phyloP scores from a whole-genome alignment of 1,139 yeast species.

The Fermentozyma sake region DNA sequence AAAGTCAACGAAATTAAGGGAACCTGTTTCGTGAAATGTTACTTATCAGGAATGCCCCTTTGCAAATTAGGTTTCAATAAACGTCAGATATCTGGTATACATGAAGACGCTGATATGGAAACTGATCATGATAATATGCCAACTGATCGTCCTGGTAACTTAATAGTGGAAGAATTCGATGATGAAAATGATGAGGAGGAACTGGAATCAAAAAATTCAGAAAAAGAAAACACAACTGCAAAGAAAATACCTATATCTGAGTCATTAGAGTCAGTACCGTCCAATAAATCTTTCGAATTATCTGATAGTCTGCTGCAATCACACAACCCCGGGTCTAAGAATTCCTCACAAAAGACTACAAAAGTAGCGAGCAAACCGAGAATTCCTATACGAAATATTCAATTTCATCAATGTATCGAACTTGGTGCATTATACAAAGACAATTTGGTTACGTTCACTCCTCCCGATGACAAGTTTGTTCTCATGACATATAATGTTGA shows the following conservation, averaged over 20 bases:
- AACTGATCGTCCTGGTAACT: conserved; percentile 13
- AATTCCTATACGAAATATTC: conserved; percentile 40
- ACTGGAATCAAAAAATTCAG: conserved; percentile 6
- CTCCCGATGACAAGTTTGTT: conserved; percentile 43
- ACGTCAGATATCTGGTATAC: conserved; percentile 10
- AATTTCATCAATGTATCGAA: conserved; percentile 45
- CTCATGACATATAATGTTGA: conserved; percentile 41
- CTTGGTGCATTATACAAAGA: conserved; percentile 34
- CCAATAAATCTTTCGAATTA: too few species aligned
- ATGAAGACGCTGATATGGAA: conserved; percentile 9
- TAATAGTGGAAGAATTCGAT: conserved; percentile 12
- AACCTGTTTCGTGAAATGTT: conserved; percentile 34
- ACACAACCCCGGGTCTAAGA: background rate
- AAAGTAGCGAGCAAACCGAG: conserved; percentile 7
- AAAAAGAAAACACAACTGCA: conserved; percentile 5
- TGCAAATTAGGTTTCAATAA: conserved; percentile 45
- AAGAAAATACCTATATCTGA: too few species aligned
- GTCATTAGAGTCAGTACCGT: background rate
- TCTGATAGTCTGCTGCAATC: too few species aligned
- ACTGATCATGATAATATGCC: conserved; percentile 1
- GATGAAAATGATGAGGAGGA: conserved; percentile 15
- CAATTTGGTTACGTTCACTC: conserved; percentile 39
- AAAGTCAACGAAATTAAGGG: conserved; percentile 37
- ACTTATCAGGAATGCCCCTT: conserved; percentile 45
- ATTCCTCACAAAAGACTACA: too few species aligned